These are phyloP conservation scores for Candida caryicola DNA, from an alignment of 805 yeast genomes.

Conservation along the genomic window DNA sequence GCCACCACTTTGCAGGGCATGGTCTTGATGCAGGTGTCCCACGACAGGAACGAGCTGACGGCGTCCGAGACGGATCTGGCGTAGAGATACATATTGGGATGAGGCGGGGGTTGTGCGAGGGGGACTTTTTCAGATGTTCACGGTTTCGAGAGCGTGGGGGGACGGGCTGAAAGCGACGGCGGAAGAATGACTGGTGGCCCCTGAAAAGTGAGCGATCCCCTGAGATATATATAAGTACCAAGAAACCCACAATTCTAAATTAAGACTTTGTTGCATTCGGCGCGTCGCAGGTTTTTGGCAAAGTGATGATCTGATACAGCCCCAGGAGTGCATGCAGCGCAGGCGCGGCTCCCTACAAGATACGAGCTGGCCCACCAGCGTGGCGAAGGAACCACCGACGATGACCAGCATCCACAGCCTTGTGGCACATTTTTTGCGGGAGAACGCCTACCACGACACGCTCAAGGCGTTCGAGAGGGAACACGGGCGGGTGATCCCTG, in stretches of 20 bases:
- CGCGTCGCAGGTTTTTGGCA: neutral
- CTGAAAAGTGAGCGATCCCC: no score
- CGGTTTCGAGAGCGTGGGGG: no score
- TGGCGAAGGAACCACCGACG: no score
- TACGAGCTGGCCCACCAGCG: no score
- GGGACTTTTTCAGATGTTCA: no score
- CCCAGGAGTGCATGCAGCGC: neutral
- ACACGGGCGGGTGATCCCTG: slow-evolving; percentile 32
- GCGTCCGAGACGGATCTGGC: slow-evolving; percentile 12
- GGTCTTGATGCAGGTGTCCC: slow-evolving; percentile 83
- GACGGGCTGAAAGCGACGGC: no score
- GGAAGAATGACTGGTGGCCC: no score
- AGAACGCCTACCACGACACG: slow-evolving; percentile 47
- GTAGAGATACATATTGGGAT: slow-evolving; percentile 8
- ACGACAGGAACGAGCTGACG: slow-evolving; percentile 53
- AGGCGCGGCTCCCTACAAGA: neutral
- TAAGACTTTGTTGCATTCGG: slow-evolving; percentile 4
- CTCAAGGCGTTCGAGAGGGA: slow-evolving; percentile 49
- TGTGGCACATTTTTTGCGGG: slow-evolving; percentile 58
- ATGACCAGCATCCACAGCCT: slow-evolving; percentile 15
- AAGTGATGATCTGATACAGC: neutral
- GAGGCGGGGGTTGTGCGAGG: neutral
- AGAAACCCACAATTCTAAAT: no score
- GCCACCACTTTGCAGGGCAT: slow-evolving; percentile 72
- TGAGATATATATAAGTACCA: no score